phyloP scores from a whole-genome alignment of 805 yeast species.

The Yamadazyma sp. region DNA sequence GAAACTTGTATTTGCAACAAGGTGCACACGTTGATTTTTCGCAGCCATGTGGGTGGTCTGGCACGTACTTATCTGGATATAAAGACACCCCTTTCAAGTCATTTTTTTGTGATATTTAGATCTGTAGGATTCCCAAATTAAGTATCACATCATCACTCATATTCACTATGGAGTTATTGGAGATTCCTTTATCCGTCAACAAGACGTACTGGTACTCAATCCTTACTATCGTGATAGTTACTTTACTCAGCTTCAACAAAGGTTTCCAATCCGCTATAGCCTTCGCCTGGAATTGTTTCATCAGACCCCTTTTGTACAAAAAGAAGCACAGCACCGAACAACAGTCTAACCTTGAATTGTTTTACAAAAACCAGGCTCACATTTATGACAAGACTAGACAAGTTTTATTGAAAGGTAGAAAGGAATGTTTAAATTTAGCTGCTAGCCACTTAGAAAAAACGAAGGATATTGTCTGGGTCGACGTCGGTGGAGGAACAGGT shows the following conservation, averaged over 20 bases:
- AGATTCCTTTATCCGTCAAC: constrained; percentile 3
- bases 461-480: constrained; percentile 63
- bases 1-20: constrained; percentile 2
- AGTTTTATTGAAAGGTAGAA: constrained; percentile 67
- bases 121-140: too few relatives aligned
- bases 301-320: constrained; percentile 52
- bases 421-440: constrained; percentile 59
- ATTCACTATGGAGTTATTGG: constrained; percentile 10
- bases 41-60: constrained; percentile 12
- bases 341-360: constrained; percentile 63
- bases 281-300: constrained; percentile 52
- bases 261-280: constrained; percentile 22
- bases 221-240: neutral
- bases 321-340: constrained; percentile 34
- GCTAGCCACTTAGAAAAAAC: constrained; percentile 51
- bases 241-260: constrained; percentile 5
- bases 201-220: constrained; percentile 1
- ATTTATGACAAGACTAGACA: constrained; percentile 74
- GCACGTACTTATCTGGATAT: neutral
- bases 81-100: too few relatives aligned
- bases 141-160: too few relatives aligned
- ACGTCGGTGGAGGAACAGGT: constrained; percentile 88
- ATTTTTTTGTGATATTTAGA: too few relatives aligned
- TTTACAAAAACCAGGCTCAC: constrained; percentile 75
- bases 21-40: constrained; percentile 7